Base-by-base conservation (phyloP, 2,329 filamentous ascomycete species). In the Diplodia mutila region DNA sequence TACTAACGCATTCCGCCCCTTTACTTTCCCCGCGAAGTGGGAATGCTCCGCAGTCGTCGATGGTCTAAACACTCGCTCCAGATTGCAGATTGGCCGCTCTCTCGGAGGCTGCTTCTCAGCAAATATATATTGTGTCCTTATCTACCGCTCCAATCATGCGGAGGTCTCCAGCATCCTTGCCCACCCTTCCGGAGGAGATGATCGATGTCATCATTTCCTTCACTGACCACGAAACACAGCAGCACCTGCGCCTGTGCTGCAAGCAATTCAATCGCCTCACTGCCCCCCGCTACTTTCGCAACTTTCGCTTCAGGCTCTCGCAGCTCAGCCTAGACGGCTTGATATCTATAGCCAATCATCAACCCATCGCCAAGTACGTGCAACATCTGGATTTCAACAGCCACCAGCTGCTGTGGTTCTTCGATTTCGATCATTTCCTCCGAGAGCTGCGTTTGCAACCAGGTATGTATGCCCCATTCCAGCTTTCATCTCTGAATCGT, bases 341-440 rank as follows among this genome's bases (percentile, higher is more conserved):
- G 25, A 48, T 61, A 8, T 23, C n/a, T 27, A 61, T 61, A 25
- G 57, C 57, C 6, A 61, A 34, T 16, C 39, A 61, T 25, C 25
- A 2, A 4, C 14, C 14, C 18, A 6, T 61, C 16, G 27, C 57
- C 25, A 48, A 61, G 11, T 61, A 49, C 34, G 57, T 61, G 25
- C 57, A 61, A 34, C 18, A 48, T 8, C 57, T 61, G n/a, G 57
- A 61, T 9, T 61, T 48, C 57, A 61, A 61, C 11, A 48, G 46
- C 11, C 39, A 61, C 18, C 57, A 61, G 25, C 57, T 61, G 16
- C 39, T 49, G n/a, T 61, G 57, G 57, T 61, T 61, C 25, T 61
- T 61, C 39, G 27, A 61, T 12, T 48, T 61, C 27, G 39, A 61
- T 25, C 39, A 48, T 34, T 61, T 61, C 27, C 16, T 61, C 9